Evolutionary conservation across 768 basidiomycete genomes (phyloP).

Genomic region (Leccinellum rugosiceps): DNA sequence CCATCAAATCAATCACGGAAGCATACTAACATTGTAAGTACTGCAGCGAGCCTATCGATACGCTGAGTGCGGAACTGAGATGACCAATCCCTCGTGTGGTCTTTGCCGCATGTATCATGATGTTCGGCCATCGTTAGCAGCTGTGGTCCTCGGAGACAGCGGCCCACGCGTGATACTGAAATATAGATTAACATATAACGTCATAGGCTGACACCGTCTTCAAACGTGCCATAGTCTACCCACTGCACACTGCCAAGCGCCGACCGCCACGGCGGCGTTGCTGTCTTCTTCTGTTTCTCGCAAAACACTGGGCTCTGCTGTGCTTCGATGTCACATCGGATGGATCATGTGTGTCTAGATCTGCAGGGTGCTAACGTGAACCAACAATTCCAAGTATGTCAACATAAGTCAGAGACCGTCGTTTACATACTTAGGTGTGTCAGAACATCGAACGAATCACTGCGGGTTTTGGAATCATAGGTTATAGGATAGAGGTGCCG

Average conservation of each 20-base stretch:
- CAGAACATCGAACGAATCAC: background rate
- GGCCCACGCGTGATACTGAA: background rate
- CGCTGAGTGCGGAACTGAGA: background rate
- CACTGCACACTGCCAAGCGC: background rate
- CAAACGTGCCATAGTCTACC: background rate
- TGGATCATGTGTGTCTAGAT: background rate
- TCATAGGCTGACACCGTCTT: background rate
- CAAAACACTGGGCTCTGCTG: no score
- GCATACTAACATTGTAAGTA: no score
- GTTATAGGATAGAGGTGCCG: background rate
- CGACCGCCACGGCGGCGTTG: background rate
- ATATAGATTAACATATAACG: background rate
- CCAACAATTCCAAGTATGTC: background rate
- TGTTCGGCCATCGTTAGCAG: no score
- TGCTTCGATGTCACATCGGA: background rate
- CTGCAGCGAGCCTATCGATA: background rate
- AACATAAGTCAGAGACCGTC: background rate
- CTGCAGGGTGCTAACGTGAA: background rate
- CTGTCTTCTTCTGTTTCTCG: background rate
- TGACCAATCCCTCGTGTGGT: background rate
- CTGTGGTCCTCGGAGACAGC: background rate
- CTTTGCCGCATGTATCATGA: no score
- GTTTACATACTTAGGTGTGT: background rate
- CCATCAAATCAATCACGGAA: no score
- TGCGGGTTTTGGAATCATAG: background rate